These are phyloP conservation scores for Stromatinia cepivora DNA, from an alignment of 2,329 filamentous ascomycete species.

Conservation along the genomic window DNA sequence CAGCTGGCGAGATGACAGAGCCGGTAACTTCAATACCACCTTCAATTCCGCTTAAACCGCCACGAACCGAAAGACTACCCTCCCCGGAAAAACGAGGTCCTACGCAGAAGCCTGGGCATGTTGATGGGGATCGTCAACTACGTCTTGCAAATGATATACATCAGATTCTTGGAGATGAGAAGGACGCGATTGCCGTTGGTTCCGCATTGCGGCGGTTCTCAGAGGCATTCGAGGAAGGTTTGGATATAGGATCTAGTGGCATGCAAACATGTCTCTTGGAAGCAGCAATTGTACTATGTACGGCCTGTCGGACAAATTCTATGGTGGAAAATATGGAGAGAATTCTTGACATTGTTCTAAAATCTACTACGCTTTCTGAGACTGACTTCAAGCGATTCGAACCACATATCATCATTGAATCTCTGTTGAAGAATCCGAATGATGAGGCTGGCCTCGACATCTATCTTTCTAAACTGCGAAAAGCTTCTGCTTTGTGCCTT, in stretches of 20 bases:
- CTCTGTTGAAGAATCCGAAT: slow-evolving; percentile 22
- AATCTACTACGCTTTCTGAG: slow-evolving; percentile 29
- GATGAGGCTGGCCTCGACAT: not conserved
- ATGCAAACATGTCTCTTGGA: slow-evolving; percentile 28
- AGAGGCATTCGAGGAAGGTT: slow-evolving; percentile 33
- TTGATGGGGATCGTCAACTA: slow-evolving; percentile 26
- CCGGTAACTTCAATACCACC: not conserved
- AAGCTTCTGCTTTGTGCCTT: slow-evolving; percentile 36
- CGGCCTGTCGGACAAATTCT: slow-evolving; percentile 23
- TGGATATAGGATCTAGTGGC: slow-evolving; percentile 24
- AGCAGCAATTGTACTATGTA: slow-evolving; percentile 28
- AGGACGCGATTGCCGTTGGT: slow-evolving; percentile 26
- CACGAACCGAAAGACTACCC: slow-evolving; percentile 5
- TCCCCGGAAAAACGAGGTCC: not conserved
- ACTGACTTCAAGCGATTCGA: slow-evolving; percentile 31
- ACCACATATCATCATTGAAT: slow-evolving; percentile 28
- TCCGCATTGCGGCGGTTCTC: slow-evolving; percentile 32
- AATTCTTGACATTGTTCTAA: slow-evolving; percentile 32
- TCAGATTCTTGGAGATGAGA: slow-evolving; percentile 26
- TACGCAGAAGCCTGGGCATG: not conserved
- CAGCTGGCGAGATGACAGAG: not conserved
- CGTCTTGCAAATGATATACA: slow-evolving; percentile 33
- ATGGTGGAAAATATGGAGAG: slow-evolving; percentile 27
- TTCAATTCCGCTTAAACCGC: slow-evolving; percentile 2
- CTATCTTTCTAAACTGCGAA: slow-evolving; percentile 27